Conservation (phyloP, 2,329 filamentous ascomycete genomes). For the Didymella exigua region DNA sequence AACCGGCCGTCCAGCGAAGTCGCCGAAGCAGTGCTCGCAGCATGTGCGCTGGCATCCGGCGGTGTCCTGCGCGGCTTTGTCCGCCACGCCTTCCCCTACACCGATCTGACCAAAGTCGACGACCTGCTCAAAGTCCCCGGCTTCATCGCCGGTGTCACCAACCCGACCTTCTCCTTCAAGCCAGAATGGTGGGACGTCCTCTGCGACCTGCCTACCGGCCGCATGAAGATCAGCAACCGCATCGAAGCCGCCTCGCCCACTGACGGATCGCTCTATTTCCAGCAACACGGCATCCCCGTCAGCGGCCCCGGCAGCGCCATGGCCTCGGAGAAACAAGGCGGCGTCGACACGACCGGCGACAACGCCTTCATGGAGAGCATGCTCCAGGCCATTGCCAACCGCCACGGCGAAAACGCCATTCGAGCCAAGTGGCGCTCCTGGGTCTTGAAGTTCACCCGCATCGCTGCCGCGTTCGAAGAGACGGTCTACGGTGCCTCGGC, state of each 20-base stretch:
- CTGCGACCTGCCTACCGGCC: conserved; percentile 88
- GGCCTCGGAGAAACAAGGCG: conserved; percentile 41
- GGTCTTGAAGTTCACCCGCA: conserved; percentile 90
- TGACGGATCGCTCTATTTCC: conserved; percentile 85
- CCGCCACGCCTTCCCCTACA: conserved; percentile 95
- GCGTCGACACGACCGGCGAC: conserved; percentile 79
- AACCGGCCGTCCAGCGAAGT: conserved; percentile 95
- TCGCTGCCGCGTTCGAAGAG: conserved; percentile 94
- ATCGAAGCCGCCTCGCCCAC: conserved; percentile 82
- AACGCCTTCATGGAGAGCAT: conserved; percentile 87
- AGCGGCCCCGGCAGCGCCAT: conserved; percentile 26
- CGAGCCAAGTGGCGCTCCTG: conserved; percentile 92
- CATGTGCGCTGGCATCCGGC: conserved; percentile 90
- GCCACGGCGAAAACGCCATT: conserved; percentile 85
- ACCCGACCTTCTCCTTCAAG: conserved; percentile 92
- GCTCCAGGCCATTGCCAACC: conserved; percentile 78
- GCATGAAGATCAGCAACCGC: conserved; percentile 90
- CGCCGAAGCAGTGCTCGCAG: conserved; percentile 96
- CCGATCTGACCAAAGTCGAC: conserved; percentile 96
- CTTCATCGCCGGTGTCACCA: conserved; percentile 97
- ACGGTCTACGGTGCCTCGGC: conserved; percentile 92
- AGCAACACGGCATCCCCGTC: conserved; percentile 64
- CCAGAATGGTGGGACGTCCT: conserved; percentile 98
- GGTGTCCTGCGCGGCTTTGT: conserved; percentile 94
- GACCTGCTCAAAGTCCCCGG: conserved; percentile 94